Evolutionary conservation across 768 basidiomycete genomes (phyloP).

Genomic region (Pleurotus tuber-regium): DNA sequence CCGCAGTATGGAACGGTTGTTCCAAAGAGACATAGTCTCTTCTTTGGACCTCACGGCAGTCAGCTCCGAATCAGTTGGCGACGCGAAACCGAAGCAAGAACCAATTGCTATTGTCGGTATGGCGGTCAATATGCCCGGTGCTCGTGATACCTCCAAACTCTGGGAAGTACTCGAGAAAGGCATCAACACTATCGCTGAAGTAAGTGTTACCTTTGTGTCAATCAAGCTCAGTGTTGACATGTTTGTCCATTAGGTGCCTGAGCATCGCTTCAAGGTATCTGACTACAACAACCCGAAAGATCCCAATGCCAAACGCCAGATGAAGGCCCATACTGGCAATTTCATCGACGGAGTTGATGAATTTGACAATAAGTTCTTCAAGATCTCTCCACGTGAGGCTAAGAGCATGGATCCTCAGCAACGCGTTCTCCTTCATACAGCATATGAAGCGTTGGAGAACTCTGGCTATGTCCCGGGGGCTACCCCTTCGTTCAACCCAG

Average conservation of each 20-base stretch:
- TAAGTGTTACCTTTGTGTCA: slow-evolving; percentile 22
- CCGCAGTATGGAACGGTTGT: slow-evolving; percentile 34
- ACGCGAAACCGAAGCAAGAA: slow-evolving; percentile 21
- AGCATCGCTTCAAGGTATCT: slow-evolving; percentile 48
- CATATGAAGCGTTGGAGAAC: slow-evolving; percentile 66
- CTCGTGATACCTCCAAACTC: slow-evolving; percentile 41
- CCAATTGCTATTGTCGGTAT: slow-evolving; percentile 73
- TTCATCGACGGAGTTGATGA: slow-evolving; percentile 55
- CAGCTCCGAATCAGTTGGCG: neutral
- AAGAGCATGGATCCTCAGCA: slow-evolving; percentile 78
- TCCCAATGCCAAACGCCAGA: slow-evolving; percentile 31
- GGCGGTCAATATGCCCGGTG: slow-evolving; percentile 61
- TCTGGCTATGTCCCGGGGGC: slow-evolving; percentile 67
- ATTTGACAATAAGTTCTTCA: slow-evolving; percentile 74
- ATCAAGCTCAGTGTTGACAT: neutral
- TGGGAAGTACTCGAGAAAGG: slow-evolving; percentile 63
- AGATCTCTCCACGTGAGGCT: slow-evolving; percentile 72
- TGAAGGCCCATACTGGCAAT: slow-evolving; percentile 59
- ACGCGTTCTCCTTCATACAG: slow-evolving; percentile 61
- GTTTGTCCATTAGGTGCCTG: slow-evolving; percentile 50
- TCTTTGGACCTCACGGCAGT: slow-evolving; percentile 21
- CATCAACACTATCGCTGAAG: slow-evolving; percentile 54
- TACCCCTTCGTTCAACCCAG: slow-evolving; percentile 48
- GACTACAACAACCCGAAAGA: slow-evolving; percentile 30
- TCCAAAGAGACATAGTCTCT: slow-evolving; percentile 20